phyloP scores from a whole-genome alignment of 257 asterid genomes.

The Coffea eugenioides region DNA sequence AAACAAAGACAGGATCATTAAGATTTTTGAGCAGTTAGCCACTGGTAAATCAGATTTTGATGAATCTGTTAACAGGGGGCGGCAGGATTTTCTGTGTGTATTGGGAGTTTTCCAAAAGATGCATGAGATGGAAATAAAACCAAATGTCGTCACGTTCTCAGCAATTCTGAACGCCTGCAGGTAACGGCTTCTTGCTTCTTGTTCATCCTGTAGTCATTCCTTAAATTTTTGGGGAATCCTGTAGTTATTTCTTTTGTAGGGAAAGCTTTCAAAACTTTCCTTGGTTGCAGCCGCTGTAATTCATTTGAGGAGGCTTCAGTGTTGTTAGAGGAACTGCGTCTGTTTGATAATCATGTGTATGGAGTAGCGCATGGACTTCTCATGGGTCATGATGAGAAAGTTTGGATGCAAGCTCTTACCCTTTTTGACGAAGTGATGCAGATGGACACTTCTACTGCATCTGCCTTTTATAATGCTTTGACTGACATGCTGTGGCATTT shows the following conservation, averaged over 20 bases:
- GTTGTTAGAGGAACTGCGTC: constrained; percentile 78
- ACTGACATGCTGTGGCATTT: constrained; percentile 97
- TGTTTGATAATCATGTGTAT: constrained; percentile 77
- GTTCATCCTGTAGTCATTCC: neutral
- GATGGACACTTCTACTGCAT: constrained; percentile 89
- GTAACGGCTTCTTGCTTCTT: constrained; percentile 26
- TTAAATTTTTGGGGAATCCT: neutral
- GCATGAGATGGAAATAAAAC: constrained; percentile 91
- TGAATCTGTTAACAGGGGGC: constrained; percentile 35
- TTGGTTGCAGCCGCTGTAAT: constrained; percentile 73
- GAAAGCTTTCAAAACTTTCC: constrained; percentile 5
- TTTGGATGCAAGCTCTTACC: constrained; percentile 75
- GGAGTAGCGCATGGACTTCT: constrained; percentile 98
- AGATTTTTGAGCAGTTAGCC: constrained; percentile 67
- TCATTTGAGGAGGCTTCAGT: constrained; percentile 89
- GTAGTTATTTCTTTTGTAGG: neutral
- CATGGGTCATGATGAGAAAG: constrained; percentile 59
- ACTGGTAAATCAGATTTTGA: constrained; percentile 38
- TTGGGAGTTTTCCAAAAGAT: constrained; percentile 75
- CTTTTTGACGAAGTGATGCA: constrained; percentile 85
- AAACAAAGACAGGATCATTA: constrained; percentile 50
- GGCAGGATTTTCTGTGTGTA: constrained; percentile 64
- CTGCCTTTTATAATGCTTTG: constrained; percentile 93
- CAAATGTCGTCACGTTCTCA: constrained; percentile 94
- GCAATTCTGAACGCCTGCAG: constrained; percentile 97